These are phyloP conservation scores for Skeletonema grethae DNA, from an alignment of 108 stramenopile species.

Conservation along the genomic window DNA sequence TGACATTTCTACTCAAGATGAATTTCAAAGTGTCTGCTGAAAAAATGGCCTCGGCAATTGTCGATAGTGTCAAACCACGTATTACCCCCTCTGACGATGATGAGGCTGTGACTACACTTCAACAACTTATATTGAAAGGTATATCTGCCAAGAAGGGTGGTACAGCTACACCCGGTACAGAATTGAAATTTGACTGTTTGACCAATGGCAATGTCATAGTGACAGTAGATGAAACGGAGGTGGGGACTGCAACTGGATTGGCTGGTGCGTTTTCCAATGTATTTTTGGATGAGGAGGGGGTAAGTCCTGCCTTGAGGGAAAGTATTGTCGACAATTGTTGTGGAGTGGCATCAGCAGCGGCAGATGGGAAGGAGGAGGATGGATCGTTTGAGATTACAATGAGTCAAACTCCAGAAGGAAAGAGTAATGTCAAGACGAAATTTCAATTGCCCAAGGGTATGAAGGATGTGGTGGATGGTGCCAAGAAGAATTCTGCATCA, in stretches of 20 bases:
- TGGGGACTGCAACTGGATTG: slow-evolving; percentile 62
- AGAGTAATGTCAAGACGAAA: slow-evolving; percentile 4
- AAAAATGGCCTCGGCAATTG: slow-evolving; percentile 84
- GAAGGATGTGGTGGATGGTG: slow-evolving; percentile 1
- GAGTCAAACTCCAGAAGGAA: not conserved
- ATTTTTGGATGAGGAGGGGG: slow-evolving; percentile 80
- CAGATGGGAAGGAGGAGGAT: not conserved
- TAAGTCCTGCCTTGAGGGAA: slow-evolving; percentile 62
- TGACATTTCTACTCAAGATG: slow-evolving; percentile 73
- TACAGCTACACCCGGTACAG: slow-evolving; percentile 73
- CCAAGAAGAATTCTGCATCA: not conserved
- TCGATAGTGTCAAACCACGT: slow-evolving; percentile 75
- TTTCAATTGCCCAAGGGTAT: slow-evolving; percentile 1
- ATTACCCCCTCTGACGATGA: slow-evolving; percentile 33
- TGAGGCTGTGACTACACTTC: slow-evolving; percentile 59
- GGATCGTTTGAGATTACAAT: slow-evolving; percentile 1
- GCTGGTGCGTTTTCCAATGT: slow-evolving; percentile 77
- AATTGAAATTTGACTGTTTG: slow-evolving; percentile 71
- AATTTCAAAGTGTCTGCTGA: slow-evolving; percentile 86
- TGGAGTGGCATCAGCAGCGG: not conserved
- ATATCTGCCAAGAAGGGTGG: slow-evolving; percentile 54
- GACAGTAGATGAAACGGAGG: slow-evolving; percentile 66
- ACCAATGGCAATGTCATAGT: slow-evolving; percentile 43
- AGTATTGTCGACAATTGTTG: slow-evolving; percentile 75
- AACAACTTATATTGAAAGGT: slow-evolving; percentile 70